Evolutionary conservation across 2,329 filamentous ascomycete genomes (phyloP), one percentile per base, ranked within the genome.

Genomic region (Tympanopsis confertula): DNA sequence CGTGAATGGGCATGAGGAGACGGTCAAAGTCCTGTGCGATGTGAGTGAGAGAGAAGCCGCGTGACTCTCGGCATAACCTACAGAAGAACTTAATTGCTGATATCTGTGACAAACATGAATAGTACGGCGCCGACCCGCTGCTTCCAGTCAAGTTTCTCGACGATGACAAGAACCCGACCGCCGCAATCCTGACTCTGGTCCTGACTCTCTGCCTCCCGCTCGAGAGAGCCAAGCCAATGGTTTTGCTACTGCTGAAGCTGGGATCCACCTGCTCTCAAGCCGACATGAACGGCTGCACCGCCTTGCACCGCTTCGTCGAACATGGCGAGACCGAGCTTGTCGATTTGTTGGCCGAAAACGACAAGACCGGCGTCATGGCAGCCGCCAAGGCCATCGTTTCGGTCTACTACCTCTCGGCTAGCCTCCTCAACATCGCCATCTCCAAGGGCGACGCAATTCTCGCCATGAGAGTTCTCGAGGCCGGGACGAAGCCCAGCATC

Each of bases 91-190:
- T 49, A 33, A 13, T 12, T 7, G 2, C 20, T 14, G 14, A 5
- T n/a, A 4, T 26, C 14, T 5, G 15, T 41, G 20, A 37, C 20
- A 13, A 40, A 44, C 33, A n/a, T 20, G 4, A 35, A 1, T 50
- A 79, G 44, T 91, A 85, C 49, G 86, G 84, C 5, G 83, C 85
- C 4, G 85, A 93, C 53, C 68, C 81, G 1, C 63, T 88, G 13
- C 62, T 86, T 17, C 85, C 86, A 0, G 66, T 91, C 51, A 88
- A 88, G 55, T 66, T 82, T 19, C 50, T 71, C 10, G 56, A 67
- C 39, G 55, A 60, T 1, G 48, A 69, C 40, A 67, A 66, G 35
- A 59, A 59, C 3, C 67, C 72, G 2, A 60, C 63, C 19, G 68
- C 62, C 1, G 82, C 78, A 0, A 78, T 89, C 33, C 62, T 91